Percentiles rank a stretch among this genome's conserved stretches.
Conservation (phyloP, 179 eudicot genomes). For the Dionaea muscipula region DNA sequence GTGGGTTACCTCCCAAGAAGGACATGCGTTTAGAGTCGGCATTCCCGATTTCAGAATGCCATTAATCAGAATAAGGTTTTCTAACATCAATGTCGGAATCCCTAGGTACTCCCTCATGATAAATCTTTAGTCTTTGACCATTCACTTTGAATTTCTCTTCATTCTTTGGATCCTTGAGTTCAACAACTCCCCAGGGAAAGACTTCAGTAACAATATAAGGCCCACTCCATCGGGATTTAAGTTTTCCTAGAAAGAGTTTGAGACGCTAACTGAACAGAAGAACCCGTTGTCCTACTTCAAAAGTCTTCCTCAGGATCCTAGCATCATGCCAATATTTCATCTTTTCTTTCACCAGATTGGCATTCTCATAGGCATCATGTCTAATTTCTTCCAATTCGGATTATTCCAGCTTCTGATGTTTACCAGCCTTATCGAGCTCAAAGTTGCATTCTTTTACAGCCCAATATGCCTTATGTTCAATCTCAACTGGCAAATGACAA, state of each 20-base stretch:
- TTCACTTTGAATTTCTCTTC: not conserved
- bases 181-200: not conserved
- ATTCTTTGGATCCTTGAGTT: not conserved
- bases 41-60: no score
- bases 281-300: not conserved
- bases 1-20: no score
- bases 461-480: not conserved
- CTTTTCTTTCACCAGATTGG: not conserved
- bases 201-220: not conserved
- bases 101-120: conserved; percentile 5
- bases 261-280: not conserved
- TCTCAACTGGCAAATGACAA: conserved; percentile 1
- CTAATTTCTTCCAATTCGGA: conserved; percentile 3
- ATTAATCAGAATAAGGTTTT: no score
- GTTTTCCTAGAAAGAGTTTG: not conserved
- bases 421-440: not conserved
- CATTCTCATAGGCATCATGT: conserved; percentile 4
- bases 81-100: no score
- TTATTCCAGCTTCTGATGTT: not conserved
- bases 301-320: not conserved
- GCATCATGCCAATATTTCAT: conserved; percentile 1
- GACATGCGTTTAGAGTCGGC: no score
- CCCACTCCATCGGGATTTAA: not conserved
- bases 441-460: not conserved
- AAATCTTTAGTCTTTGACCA: conserved; percentile 1